phyloP scores from a whole-genome alignment of 2,329 filamentous ascomycete species.

The Rutstroemia sp. region DNA sequence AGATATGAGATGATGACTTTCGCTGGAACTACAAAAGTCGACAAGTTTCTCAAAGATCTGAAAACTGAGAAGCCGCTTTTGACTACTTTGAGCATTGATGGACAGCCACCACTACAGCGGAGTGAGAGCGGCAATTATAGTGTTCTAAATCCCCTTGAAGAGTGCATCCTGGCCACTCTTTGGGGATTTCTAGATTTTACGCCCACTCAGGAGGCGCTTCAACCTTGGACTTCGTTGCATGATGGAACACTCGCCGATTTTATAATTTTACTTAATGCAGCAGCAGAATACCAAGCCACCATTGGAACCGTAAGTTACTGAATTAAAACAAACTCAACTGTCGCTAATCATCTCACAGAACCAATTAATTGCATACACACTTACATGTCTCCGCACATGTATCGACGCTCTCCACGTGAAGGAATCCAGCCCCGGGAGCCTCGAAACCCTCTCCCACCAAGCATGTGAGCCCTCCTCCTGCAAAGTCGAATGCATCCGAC shows the following conservation, averaged over 20 bases:
- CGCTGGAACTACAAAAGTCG: background rate
- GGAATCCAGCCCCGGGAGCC: background rate
- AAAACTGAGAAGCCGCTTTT: background rate
- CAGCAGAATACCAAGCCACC: constrained; percentile 2
- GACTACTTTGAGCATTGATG: background rate
- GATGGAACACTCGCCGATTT: constrained; percentile 1
- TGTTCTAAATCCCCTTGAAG: constrained; percentile 5
- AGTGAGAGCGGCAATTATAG: background rate
- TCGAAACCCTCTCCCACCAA: background rate
- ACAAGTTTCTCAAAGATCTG: background rate
- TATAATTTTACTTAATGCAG: background rate
- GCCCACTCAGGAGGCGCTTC: background rate
- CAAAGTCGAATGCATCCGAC: constrained; percentile 11
- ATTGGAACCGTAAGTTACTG: background rate
- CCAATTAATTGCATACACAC: constrained; percentile 17
- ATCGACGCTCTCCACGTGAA: constrained; percentile 13
- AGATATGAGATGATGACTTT: background rate
- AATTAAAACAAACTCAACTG: too few relatives aligned
- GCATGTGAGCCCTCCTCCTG: constrained; percentile 5
- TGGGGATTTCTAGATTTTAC: constrained; percentile 8
- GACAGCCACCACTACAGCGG: background rate
- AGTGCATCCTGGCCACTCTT: constrained; percentile 7
- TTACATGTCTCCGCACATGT: constrained; percentile 16
- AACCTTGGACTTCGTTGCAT: background rate
- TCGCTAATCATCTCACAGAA: constrained; percentile 9